Conservation (phyloP, 116 monocot species). For the Phalaenopsis hybrid region DNA sequence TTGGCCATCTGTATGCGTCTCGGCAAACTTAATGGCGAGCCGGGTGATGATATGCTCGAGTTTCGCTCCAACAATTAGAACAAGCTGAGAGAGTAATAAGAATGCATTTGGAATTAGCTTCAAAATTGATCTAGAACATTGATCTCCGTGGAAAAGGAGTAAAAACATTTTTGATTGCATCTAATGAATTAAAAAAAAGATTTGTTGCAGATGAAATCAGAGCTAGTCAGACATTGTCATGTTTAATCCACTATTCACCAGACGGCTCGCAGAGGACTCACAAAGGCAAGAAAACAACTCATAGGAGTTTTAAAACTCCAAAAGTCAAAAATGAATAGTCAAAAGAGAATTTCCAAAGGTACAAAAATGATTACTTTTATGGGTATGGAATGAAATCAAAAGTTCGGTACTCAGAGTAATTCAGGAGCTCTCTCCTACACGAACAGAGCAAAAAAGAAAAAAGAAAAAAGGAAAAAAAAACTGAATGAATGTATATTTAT, state of each 20-base stretch:
- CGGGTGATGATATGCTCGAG: constrained; percentile 77
- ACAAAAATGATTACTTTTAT: background rate
- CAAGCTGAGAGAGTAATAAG: constrained; percentile 1
- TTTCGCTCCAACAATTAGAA: constrained; percentile 74
- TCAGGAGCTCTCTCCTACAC: background rate
- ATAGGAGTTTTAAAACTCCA: background rate
- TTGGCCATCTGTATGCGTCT: background rate
- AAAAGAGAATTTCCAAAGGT: background rate
- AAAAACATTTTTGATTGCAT: background rate
- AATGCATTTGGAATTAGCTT: background rate
- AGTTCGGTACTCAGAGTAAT: background rate
- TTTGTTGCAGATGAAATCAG: too few relatives aligned
- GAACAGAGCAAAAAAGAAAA: background rate
- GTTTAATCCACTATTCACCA: too few relatives aligned
- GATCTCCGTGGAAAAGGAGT: background rate
- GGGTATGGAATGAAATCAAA: background rate
- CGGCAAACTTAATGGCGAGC: constrained; percentile 56
- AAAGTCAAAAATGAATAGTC: background rate
- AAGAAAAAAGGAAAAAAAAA: background rate
- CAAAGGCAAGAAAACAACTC: too few relatives aligned
- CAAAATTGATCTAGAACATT: background rate
- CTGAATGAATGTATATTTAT: too few relatives aligned
- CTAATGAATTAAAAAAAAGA: too few relatives aligned
- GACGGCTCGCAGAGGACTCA: too few relatives aligned
- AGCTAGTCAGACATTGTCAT: too few relatives aligned